Percentiles rank a stretch among this genome's conserved stretches.
Evolutionary conservation across 2,329 filamentous ascomycete genomes (phyloP).

Genomic region (Fusarium chaquense): DNA sequence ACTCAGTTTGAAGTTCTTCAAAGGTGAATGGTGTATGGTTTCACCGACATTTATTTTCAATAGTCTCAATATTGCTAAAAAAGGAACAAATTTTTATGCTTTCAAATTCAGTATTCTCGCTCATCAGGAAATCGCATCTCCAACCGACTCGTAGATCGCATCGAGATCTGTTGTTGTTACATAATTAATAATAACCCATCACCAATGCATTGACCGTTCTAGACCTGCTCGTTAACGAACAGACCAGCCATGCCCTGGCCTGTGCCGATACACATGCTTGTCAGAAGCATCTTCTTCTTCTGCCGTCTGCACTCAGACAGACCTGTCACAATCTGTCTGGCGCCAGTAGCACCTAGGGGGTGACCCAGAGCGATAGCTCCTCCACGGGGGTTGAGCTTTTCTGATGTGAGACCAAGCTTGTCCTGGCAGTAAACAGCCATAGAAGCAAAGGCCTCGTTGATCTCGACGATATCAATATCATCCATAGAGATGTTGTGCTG

Average conservation of each 20-base stretch:
- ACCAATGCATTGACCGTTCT: neutral
- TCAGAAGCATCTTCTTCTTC: constrained; percentile 91
- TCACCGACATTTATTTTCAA: neutral
- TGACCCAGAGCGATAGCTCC: constrained; percentile 88
- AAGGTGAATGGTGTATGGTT: neutral
- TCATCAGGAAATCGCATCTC: constrained; percentile 24
- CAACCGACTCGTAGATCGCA: constrained; percentile 22
- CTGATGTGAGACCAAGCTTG: constrained; percentile 75
- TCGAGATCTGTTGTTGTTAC: constrained; percentile 33
- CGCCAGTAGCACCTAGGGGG: constrained; percentile 82
- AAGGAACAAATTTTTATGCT: constrained; percentile 18
- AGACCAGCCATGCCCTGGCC: constrained; percentile 77
- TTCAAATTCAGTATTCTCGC: constrained; percentile 27
- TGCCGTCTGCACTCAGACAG: constrained; percentile 84
- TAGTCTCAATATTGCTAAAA: neutral
- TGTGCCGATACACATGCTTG: constrained; percentile 87
- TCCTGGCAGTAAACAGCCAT: constrained; percentile 96
- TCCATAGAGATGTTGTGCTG: constrained; percentile 82
- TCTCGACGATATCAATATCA: constrained; percentile 89
- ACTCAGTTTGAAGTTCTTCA: neutral
- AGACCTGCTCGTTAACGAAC: constrained; percentile 69
- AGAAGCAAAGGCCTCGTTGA: constrained; percentile 98
- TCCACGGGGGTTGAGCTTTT: constrained; percentile 84
- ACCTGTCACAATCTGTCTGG: constrained; percentile 88
- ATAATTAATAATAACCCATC: constrained; percentile 33